These are phyloP conservation scores for Pythium dissotocum DNA, from an alignment of 352 stramenopile species.

Conservation along the genomic window DNA sequence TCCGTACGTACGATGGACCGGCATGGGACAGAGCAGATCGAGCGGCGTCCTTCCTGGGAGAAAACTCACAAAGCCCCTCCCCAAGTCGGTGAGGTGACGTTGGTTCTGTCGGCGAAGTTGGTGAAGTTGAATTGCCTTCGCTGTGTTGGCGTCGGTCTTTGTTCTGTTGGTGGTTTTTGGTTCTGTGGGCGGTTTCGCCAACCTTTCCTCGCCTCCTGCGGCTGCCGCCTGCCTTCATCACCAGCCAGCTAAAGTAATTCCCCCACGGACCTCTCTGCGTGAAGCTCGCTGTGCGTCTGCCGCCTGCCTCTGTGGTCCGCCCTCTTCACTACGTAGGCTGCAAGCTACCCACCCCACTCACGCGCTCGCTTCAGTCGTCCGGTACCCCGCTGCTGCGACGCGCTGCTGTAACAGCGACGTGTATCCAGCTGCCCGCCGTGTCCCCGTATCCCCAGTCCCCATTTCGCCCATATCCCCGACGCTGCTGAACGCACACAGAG, in stretches of 20 bases:
- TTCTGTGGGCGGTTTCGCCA: background rate
- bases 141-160: background rate
- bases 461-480: background rate
- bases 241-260: background rate
- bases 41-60: background rate
- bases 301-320: background rate
- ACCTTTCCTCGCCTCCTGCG: background rate
- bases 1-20: conserved; percentile 14
- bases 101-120: background rate
- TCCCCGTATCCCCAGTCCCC: conserved; percentile 2
- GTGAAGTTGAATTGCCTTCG: background rate
- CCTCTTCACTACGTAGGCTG: background rate
- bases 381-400: background rate
- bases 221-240: background rate
- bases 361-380: background rate
- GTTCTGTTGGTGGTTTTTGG: conserved; percentile 4
- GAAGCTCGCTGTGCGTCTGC: background rate
- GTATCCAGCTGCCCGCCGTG: background rate
- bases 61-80: conserved; percentile 8
- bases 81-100: conserved; percentile 2
- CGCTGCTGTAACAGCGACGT: conserved; percentile 6
- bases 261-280: background rate
- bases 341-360: background rate
- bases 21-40: conserved; percentile 21
- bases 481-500: background rate